Evolutionary conservation across 805 yeast species (phyloP), one percentile per base, ranked within the genome.

Genomic region (Groenewaldozyma tartarivorans): DNA sequence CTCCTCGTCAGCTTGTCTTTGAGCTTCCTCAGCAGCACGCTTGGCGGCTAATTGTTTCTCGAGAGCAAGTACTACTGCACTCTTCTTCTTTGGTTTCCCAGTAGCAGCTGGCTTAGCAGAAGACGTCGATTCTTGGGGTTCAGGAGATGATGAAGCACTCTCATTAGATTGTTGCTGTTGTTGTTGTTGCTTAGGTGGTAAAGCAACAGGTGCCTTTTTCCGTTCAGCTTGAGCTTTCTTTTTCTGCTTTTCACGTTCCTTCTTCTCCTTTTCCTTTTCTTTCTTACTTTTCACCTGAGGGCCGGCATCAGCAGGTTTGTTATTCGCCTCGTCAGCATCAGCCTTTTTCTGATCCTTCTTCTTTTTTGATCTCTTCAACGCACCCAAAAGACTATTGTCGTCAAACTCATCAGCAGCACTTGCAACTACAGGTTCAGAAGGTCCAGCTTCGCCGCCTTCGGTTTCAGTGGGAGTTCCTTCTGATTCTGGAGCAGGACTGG

Each of bases 251-350:
- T 66, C 70, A 29, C 66, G 62, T 56, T 66, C 69, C 52, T 66
- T 67, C 56, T 88, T 95, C 62, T 90, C 94, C 77, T 84, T 85
- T 63, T 92, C 95, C 68, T 80, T 88, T 67, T 90, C 97, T 66
- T 90, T 87, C 74, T 90, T 92, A 43, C 90, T 77, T 63, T 88
- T 86, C 57, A 87, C 70, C 39, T 61, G 59, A 45, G 67, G 65
- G 15, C 47, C 46, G n/a, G 46, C 50, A 26, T 49, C 53, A 11
- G 53, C 61, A 17, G 47, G 53, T 41, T 53, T 52, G 33, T 48
- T 54, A 11, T 44, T 60, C 18, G 50, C 61, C 9, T 60, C 65
- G 46, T 74, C 76, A 41, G 75, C 79, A 43, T 71, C 78, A 46
- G 74, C 77, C 41, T 76, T 79, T 45, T 72, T 77, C 62, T 77